Evolutionary conservation across 2,329 filamentous ascomycete genomes (phyloP), one percentile per base, ranked within the genome.

Genomic region (Xylariales sp.): DNA sequence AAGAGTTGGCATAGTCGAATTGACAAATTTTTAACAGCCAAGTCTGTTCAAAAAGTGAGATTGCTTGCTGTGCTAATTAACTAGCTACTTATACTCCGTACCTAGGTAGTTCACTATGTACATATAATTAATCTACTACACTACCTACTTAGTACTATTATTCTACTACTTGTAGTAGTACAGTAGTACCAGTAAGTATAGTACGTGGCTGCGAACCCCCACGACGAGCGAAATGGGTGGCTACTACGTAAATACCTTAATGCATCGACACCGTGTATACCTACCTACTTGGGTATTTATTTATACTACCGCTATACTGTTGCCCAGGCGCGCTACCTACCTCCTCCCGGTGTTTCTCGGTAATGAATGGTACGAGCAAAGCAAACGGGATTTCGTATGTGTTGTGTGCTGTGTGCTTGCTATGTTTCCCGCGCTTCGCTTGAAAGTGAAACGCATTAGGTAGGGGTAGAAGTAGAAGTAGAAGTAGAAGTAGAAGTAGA

Each of bases 1-100:
- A 68, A 65, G 66, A 32, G 58, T 32, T 57, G 45, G 46, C 62
- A 58, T 54, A 39, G 18, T 49, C 28, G 46, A 14, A 52, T 54
- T 65, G 65, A 65, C 65, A 68, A 65, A 68, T 68, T 52, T 34
- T 28, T 18, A 32, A 8, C 57, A 48, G 46, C 49, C 41, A 50
- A 58, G 30, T 62, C 46, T 52, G 36, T 52, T 59, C 4, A 41
- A 62, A n/a, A n/a, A 36, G 49, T n/a, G 41, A 57, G 32, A 52
- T 14, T 57, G 9, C 58, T 54, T 54, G 36, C 16, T 59, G 46
- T 67, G 64, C 41, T 55, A 63, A 63, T 55, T 58, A 62, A 62
- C 46, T 32, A 66, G 23, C 23, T 23, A n/a, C n/a, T n/a, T n/a
- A 23, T 23, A 23, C 23, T 23, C 23, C 23, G 23, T n/a, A n/a